Evolutionary conservation across 2,329 filamentous ascomycete genomes (phyloP), one percentile per base, ranked within the genome.

Genomic region (Diaporthe australafricana): DNA sequence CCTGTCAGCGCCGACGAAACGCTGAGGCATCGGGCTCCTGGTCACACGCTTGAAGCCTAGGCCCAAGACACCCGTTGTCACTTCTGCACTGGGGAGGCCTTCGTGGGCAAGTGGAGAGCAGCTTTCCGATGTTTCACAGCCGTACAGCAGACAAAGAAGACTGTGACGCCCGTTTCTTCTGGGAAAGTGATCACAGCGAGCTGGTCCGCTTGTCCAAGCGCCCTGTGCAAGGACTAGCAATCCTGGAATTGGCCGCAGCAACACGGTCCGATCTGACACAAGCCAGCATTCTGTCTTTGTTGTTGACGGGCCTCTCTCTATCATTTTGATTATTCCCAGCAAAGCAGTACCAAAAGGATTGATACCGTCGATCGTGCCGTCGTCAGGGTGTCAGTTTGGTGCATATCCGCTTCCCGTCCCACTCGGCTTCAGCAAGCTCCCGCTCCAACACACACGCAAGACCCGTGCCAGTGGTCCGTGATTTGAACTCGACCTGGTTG

Each of bases 121-220:
- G 70, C 70, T 75, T 73, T 70, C 77, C 75, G 71, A 77, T 81
- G 81, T 82, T 79, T 81, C 77, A 80, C 77, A 74, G 74, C 74
- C 70, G 72, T 76, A 74, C 75, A 73, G 70, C 76, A 76, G 76
- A 77, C 78, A 81, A 80, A 79, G 76, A 77, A 76, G 76, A 76
- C 75, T 73, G 76, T 75, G 76, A 76, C 74, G 74, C 75, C 74
- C 75, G 40, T 48, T 40, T 16, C 27, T 68, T 47, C 20, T 60
- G 67, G 63, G 27, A 47, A 52, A 16, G 32, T 60, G 42, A 70
- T 72, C 53, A 66, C 67, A 68, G 67, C 65, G 60, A 57, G 30
- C 45, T 74, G 67, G 60, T 50, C 32, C 35, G 52, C 71, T 56
- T 56, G 42, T 69, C 30, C 53, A 69, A 69, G 38, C 66, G 25